Evolutionary conservation across 805 yeast species (phyloP), one percentile per base, ranked within the genome.

Genomic region (Lachancea nothofagi): DNA sequence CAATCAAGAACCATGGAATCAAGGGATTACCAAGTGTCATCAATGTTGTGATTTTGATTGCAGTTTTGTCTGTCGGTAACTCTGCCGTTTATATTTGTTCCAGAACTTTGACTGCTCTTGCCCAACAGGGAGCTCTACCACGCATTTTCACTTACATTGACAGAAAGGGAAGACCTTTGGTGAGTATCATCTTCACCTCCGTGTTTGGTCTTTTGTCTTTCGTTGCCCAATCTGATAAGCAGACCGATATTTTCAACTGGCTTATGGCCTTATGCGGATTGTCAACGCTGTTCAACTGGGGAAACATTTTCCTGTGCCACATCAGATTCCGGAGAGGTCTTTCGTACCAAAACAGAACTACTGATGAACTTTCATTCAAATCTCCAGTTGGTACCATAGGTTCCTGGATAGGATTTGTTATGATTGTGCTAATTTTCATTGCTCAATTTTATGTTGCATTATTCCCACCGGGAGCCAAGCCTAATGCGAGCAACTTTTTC

Each of bases 401-500:
- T 34, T 80, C 94, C 2, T 53, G 56, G 1, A 59, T 56, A 44
- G 94, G 93, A 40, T 53, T 75, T 13, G 42, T 62, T 19, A 62
- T 87, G 54, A 78, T 78, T 57, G 27, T 72, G 23, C 59, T 81
- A 41, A 78, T 85, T 46, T 67, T 87, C 44, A 65, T 75, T 41
- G 85, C 88, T 22, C 89, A 83, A 64, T 83, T 86, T 69, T 86
- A 90, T 86, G 71, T 80, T 43, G 89, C 93, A 5, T 64, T 83
- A 29, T 84, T 70, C 71, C 95, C 95, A 40, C 55, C 77, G 33
- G 77, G 77, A 10, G 67, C 43, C 5, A 33, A 61, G 7, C 75
- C 82, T 38, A 68, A 64, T 55, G 83, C 85, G 7, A 51, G 61
- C 28, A 62, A 51, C 32, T 85, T 85, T 70, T 85, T 85, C 69